Conservation (phyloP, 192 early-diverging fungal species). For the Coemansia sp. region DNA sequence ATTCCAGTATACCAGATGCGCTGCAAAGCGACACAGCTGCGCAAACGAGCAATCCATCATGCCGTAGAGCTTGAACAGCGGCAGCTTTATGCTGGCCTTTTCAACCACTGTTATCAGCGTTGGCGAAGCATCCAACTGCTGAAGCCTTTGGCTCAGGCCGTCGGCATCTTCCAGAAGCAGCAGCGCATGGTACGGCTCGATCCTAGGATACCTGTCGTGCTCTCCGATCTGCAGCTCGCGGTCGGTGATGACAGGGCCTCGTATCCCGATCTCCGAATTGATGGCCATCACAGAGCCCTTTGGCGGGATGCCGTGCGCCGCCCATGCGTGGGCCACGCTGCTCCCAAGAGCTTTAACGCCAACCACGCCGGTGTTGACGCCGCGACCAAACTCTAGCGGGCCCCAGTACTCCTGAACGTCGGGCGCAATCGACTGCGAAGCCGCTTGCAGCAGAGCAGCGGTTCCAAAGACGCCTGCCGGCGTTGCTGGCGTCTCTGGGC, state of each 20-base stretch:
- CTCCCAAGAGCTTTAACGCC: neutral
- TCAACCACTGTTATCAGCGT: constrained; percentile 77
- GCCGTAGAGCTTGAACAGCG: constrained; percentile 76
- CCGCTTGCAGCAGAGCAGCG: neutral
- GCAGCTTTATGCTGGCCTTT: constrained; percentile 23
- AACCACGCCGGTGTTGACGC: constrained; percentile 25
- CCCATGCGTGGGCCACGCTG: constrained; percentile 1
- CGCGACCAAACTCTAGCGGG: constrained; percentile 21
- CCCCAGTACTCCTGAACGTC: constrained; percentile 39
- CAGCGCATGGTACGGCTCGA: constrained; percentile 87
- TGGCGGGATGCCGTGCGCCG: constrained; percentile 17
- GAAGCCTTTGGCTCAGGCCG: constrained; percentile 71
- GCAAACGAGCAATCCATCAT: constrained; percentile 90
- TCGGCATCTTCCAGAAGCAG: constrained; percentile 83
- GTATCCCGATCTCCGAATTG: constrained; percentile 6
- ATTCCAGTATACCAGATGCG: constrained; percentile 92
- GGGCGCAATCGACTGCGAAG: constrained; percentile 25
- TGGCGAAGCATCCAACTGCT: constrained; percentile 82
- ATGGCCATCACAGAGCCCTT: constrained; percentile 29
- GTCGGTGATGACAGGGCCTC: constrained; percentile 36
- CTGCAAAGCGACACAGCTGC: constrained; percentile 84
- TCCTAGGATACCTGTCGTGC: constrained; percentile 58
- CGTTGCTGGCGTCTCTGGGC: constrained; percentile 35
- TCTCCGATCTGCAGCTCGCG: constrained; percentile 63
- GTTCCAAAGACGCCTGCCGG: constrained; percentile 20